phyloP scores from a whole-genome alignment of 108 stramenopile genomes.

The Thalassiosira profunda region DNA sequence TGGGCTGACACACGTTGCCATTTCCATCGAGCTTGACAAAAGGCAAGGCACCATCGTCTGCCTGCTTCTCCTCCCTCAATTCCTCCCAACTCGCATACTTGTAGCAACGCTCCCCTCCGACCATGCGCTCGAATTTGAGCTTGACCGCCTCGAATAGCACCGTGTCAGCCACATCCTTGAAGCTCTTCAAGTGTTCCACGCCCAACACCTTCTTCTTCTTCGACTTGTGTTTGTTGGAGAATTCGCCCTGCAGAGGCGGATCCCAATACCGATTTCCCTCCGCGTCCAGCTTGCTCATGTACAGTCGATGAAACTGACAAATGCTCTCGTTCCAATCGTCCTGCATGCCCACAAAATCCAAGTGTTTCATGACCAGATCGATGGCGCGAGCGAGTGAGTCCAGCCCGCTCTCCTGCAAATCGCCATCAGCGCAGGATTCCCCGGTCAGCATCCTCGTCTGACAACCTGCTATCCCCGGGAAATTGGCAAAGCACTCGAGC shows the following conservation, averaged over 20 bases:
- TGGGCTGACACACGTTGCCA: conserved; percentile 38
- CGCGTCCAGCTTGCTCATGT: conserved; percentile 1
- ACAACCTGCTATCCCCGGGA: conserved; percentile 48
- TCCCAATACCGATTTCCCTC: conserved; percentile 17
- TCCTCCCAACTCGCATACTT: conserved; percentile 42
- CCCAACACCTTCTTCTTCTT: conserved; percentile 20
- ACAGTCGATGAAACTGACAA: conserved; percentile 53
- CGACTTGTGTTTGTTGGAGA: conserved; percentile 50
- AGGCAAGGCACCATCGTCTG: conserved; percentile 2
- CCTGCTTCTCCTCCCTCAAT: conserved; percentile 5
- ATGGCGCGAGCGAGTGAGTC: conserved; percentile 34
- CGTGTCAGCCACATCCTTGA: conserved; percentile 44
- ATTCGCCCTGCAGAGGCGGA: conserved; percentile 46
- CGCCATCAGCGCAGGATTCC: conserved; percentile 33
- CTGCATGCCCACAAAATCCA: conserved; percentile 45
- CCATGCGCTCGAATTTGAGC: conserved; percentile 34
- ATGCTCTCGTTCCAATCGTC: conserved; percentile 59
- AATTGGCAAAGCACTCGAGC: conserved; percentile 42
- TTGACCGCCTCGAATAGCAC: conserved; percentile 48
- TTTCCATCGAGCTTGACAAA: conserved; percentile 17
- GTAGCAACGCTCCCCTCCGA: conserved; percentile 39
- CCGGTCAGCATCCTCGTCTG: conserved; percentile 49
- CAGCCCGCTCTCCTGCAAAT: conserved; percentile 24
- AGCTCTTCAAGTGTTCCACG: conserved; percentile 38
- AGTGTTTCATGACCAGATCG: conserved; percentile 31